Base-by-base conservation (phyloP, 805 yeast species). In the Martiniozyma abietophila region DNA sequence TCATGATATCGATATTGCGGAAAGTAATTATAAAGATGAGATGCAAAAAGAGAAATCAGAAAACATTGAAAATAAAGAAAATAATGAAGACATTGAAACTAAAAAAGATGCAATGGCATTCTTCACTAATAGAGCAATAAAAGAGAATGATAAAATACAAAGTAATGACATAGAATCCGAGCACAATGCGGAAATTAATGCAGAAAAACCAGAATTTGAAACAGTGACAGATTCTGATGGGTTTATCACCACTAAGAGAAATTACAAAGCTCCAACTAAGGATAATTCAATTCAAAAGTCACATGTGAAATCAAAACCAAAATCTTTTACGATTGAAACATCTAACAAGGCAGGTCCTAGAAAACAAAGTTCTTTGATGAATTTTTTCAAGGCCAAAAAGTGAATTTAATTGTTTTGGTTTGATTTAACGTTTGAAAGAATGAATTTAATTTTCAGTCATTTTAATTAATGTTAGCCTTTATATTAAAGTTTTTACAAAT, bases 211-310 rank as follows among this genome's bases (percentile, higher is more conserved):
- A 1, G 46, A 43, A 4, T 39, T 41, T 15, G 54, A 47, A 30
- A 46, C 52, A 2, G 51, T 45, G 15, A 44, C 44, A 15, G 59
- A 56, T 31, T 53, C 50, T 10, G 59, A 56, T 25, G 61, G 61
- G 5, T 55, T 47, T 22, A 32, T 55, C 15, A 51, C 51, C 4
- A 47, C 50, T 1, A 46, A 40, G 16, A 37, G 38, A 14, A 36
- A 39, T 27, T 25, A 29, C 10, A 31, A 34, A 24, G 25, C 25
- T 6, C 18, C 34, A 10, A 27, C n/a, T n/a, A n/a, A n/a, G n/a
- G n/a, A n/a, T n/a, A n/a, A n/a, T n/a, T n/a, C n/a, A 27, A 22
- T 23, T 19, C 22, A 18, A 34, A 17, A 27, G 21, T 19, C 31
- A n/a, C 22, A 18, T 5, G 32, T 10, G 42, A 26, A 5, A 37